Evolutionary conservation across 495 filamentous ascomycete species (phyloP), one percentile per base, ranked within the genome.

Genomic region (Talaromyces stipitatus): DNA sequence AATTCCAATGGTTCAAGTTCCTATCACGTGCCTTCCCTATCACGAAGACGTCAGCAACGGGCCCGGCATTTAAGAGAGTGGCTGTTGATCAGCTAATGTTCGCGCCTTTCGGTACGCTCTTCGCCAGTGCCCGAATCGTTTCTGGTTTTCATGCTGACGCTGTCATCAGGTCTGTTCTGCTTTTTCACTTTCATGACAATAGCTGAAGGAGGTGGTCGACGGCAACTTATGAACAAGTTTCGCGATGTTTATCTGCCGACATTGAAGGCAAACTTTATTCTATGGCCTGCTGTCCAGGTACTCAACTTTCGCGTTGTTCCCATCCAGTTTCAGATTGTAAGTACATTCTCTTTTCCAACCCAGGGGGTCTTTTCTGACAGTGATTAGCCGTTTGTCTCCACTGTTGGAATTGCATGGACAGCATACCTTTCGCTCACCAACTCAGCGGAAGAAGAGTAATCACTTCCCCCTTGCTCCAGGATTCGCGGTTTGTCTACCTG

Each of bases 151-250:
- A 51, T 27, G 28, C 23, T 51, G 27, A 30, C 11, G 29, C 3
- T n/a, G 6, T 59, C 9, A 8, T 6, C 55, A 90, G 87, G 87
- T 68, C 81, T 98, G 56, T 89, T 81, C 3, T 79, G 76, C 67
- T 98, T 98, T 78, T 99, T 99, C 70, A 90, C 87, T 0, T 94
- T 86, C 70, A 97, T 99, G 92, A 97, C 94, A 0, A 69, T 97
- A 30, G 90, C 95, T 11, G 95, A 99, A 70, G 95, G 95, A 26
- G 94, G 95, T 32, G 91, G 91, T 20, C 82, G 79, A 66, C 79
- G 88, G 61, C 91, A 86, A 3, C 82, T 99, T 27, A 72, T 75
- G 38, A 78, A 87, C 57, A 99, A 99, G 72, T 85, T 99, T 65
- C 82, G 87, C 62, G 90, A 96, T 64, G 92, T 96, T 62, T 99